These are phyloP conservation scores for Boletus rex-veris DNA, from an alignment of 768 basidiomycete species.

Conservation along the genomic window DNA sequence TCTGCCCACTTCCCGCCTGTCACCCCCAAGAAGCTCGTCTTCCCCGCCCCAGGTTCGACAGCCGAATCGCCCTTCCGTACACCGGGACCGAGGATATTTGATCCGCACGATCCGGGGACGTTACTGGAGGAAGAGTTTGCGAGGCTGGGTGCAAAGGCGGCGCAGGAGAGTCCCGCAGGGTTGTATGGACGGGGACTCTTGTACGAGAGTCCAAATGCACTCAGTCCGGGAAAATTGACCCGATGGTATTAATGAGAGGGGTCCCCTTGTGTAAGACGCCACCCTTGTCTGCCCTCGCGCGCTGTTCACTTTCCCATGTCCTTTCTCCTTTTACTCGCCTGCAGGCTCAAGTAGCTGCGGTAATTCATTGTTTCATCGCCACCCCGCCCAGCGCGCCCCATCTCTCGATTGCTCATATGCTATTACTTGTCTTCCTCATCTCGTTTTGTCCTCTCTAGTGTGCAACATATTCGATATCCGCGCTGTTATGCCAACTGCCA, in stretches of 20 bases:
- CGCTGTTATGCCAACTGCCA: neutral
- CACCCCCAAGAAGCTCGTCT: conserved; percentile 44
- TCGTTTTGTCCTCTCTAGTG: conserved; percentile 11
- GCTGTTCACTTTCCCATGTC: neutral
- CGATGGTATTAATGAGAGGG: conserved; percentile 46
- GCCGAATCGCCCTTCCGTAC: conserved; percentile 48
- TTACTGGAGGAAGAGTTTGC: conserved; percentile 72
- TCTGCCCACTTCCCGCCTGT: conserved; percentile 32
- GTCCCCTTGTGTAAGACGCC: neutral
- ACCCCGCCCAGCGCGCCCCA: neutral
- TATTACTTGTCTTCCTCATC: neutral
- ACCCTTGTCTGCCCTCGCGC: too few species aligned
- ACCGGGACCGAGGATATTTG: conserved; percentile 50
- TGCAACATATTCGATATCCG: conserved; percentile 1
- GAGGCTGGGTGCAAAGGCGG: conserved; percentile 40
- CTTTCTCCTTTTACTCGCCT: too few species aligned
- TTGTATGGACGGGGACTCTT: conserved; percentile 59
- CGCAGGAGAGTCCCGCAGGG: conserved; percentile 62
- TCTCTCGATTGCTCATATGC: neutral
- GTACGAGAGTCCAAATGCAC: conserved; percentile 70
- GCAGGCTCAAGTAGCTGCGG: too few species aligned
- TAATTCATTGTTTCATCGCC: neutral
- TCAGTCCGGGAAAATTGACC: conserved; percentile 53
- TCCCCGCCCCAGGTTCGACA: conserved; percentile 25
- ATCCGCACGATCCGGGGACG: conserved; percentile 67